These are phyloP conservation scores for Ophiocordyceps camponoti-rufipedis DNA, from an alignment of 2,329 filamentous ascomycete genomes.

Conservation along the genomic window DNA sequence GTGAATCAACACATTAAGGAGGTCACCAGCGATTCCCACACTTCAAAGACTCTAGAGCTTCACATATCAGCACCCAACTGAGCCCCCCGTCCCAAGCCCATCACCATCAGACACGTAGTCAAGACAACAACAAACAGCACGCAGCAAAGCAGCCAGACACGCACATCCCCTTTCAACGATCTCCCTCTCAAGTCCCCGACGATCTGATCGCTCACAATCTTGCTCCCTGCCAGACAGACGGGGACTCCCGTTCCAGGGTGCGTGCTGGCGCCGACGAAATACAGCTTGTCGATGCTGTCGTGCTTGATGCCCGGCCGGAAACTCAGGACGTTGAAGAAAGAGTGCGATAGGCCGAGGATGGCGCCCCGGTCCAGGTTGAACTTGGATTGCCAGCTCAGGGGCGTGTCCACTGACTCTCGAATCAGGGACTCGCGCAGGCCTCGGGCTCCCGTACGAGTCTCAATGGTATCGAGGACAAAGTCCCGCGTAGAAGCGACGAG, in stretches of 20 bases:
- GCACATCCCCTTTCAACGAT: too few species aligned
- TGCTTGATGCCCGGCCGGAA: slow-evolving; percentile 45
- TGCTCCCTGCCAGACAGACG: slow-evolving; percentile 51
- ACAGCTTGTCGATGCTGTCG: slow-evolving; percentile 29
- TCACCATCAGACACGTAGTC: too few species aligned
- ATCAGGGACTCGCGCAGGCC: slow-evolving; percentile 27
- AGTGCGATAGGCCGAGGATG: slow-evolving; percentile 53
- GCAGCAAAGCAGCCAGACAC: too few species aligned
- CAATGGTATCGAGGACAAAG: slow-evolving; percentile 42
- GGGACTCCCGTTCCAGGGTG: slow-evolving; percentile 64
- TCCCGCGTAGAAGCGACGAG: slow-evolving; percentile 38
- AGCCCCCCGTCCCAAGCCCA: too few species aligned
- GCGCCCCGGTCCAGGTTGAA: slow-evolving; percentile 64
- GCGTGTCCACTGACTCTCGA: slow-evolving; percentile 49
- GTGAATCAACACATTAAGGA: too few species aligned
- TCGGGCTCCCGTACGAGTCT: slow-evolving; percentile 37
- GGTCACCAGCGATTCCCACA: too few species aligned
- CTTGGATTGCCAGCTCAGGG: slow-evolving; percentile 40
- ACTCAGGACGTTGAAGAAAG: slow-evolving; percentile 54
- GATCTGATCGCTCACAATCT: slow-evolving; percentile 32
- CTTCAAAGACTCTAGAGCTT: too few species aligned
- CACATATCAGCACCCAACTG: too few species aligned
- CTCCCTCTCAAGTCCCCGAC: slow-evolving; percentile 5
- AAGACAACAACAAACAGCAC: too few species aligned
- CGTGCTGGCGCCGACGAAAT: slow-evolving; percentile 59